Conservation (phyloP, 2,329 filamentous ascomycete genomes). For the Neonectria sp. region DNA sequence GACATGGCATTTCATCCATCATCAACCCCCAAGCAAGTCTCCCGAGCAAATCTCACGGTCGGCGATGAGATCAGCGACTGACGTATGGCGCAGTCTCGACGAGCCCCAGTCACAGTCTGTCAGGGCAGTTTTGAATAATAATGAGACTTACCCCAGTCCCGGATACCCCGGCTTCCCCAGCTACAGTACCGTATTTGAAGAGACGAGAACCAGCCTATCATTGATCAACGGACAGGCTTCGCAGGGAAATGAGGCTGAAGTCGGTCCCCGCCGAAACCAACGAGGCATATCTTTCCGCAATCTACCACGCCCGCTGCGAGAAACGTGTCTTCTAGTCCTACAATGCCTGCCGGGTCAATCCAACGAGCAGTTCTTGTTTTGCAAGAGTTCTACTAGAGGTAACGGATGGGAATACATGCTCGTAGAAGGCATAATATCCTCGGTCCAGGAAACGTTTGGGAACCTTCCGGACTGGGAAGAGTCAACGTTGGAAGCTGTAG, state of each 20-base stretch:
- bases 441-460: conserved; percentile 7
- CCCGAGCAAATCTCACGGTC: too few relatives aligned
- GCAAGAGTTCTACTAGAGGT: neutral
- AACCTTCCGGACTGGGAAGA: neutral
- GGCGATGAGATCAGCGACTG: too few relatives aligned
- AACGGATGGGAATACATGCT: conserved; percentile 17
- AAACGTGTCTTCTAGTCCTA: conserved; percentile 26
- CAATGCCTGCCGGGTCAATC: conserved; percentile 12
- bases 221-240: neutral
- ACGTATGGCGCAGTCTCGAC: too few relatives aligned
- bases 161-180: neutral
- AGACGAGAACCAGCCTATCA: conserved; percentile 10
- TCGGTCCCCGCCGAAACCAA: neutral
- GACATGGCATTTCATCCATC: too few relatives aligned
- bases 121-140: neutral
- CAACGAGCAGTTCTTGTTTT: conserved; percentile 15
- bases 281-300: conserved; percentile 11
- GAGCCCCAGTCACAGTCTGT: too few relatives aligned
- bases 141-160: neutral
- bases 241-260: too few relatives aligned
- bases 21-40: too few relatives aligned
- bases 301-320: conserved; percentile 7
- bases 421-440: conserved; percentile 8
- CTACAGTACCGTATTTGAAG: conserved; percentile 11
- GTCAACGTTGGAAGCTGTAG: conserved; percentile 18